Base-by-base conservation (phyloP, 768 basidiomycete genomes). In the Macrocybe gigantea region DNA sequence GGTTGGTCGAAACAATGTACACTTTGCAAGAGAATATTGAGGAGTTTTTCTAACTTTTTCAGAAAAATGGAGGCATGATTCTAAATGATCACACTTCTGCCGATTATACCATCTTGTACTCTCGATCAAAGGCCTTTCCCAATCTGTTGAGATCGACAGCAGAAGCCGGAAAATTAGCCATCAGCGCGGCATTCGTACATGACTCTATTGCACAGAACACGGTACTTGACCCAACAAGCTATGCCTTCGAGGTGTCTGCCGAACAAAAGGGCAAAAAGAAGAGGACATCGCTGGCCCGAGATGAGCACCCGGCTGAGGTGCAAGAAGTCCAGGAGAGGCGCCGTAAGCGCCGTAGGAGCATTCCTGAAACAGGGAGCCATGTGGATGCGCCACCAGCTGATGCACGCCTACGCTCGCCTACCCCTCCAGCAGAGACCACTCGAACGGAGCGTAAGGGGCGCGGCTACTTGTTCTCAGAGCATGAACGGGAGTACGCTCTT, bases 1-100 rank as follows among this genome's bases (percentile, higher is more conserved):
- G 77, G 86, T 84, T 46, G 49, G 69, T 59, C 31, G 22, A 22
- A 22, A 22, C 4, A 22, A 4, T 12, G 12, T 41, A 15, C 7
- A 9, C 22, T 29, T 33, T 33, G 33, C 38, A n/a, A 45, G 39
- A 22, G 6, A 8, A 22, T 35, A 10, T 12, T 31, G 22, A 22
- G 5, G 13, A 37, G 29, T 38, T 39, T 48, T 14, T 34, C 15
- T 47, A 33, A 47, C 33, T 44, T 37, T 36, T 15, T 36, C 58
- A 90, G 87, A 82, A 73, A 75, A 71, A 83, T 50, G 84, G 81
- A 7, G 87, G 87, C 7, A 72, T 60, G 50, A 80, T 87, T 43
- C 72, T 71, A 8, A 69, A 70, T 15, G 70, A 73, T 33, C 72
- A 79, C n/a, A 60, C 66, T 7, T 66, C 70, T 9, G 85, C 85